Base-by-base conservation (phyloP, 2,329 filamentous ascomycete genomes). In the Furcasterigmium sp. region DNA sequence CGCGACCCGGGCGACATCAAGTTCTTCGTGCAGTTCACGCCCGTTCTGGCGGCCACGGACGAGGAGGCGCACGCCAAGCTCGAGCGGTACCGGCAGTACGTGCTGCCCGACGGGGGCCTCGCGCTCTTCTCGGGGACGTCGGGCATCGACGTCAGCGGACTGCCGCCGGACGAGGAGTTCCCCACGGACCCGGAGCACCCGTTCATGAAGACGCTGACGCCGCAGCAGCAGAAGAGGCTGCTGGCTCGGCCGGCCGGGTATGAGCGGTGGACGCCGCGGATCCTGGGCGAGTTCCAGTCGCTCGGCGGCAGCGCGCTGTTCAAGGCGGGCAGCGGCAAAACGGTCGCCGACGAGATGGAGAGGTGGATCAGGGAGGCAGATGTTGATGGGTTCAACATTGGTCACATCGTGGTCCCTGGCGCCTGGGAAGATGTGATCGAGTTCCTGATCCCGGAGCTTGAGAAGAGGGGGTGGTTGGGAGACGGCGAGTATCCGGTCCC, bases 91-190 rank as follows among this genome's bases (percentile, higher is more conserved):
- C 20, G 41, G 21, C 23, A 41, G 13, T 52, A 53, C 40, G 50
- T 49, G 20, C 42, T 48, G 30, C 41, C 42, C 7, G 43, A 48
- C 9, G 56, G 55, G 15, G 52, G 49, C 0, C 50, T 58, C 2
- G 54, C 56, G 3, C 53, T 52, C 11, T 56, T 56, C 46, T 47
- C 46, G 13, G 53, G 53, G 30, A 53, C 48, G 41, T 54, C 53
- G 4, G 54, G 54, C 37, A 49, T 57, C 19, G 56, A 59, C 41
- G 42, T 59, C 7, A 35, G 41, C 20, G 18, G 32, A n/a, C 56
- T 50, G 28, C 48, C 39, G 21, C 46, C 51, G 8, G 56, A 58
- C 42, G 50, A 56, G 25, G 44, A 43, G 20, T 54, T 56, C 20
- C 20, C 15, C 3, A 37, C 29, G n/a, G 37, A 39, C 14, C 34